Conservation (phyloP, 805 yeast genomes). For the Metschnikowia colocasiae region DNA sequence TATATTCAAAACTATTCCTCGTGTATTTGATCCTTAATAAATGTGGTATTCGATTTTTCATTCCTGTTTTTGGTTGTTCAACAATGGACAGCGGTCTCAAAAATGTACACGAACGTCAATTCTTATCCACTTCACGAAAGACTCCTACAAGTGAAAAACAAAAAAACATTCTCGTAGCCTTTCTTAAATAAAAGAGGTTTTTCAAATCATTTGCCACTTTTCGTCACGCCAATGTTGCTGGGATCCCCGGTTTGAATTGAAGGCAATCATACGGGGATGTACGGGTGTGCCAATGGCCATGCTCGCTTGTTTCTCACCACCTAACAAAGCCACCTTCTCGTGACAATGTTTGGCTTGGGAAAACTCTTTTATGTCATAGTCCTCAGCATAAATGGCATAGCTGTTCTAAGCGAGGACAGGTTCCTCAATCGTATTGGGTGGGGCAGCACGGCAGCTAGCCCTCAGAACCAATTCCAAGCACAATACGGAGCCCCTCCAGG, state of each 20-base stretch:
- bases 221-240: too few relatives aligned
- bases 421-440: conserved; percentile 59
- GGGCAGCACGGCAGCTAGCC: conserved; percentile 21
- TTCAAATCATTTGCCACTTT: too few relatives aligned
- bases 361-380: conserved; percentile 52
- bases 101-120: background rate
- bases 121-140: background rate
- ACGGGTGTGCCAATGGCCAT: conserved; percentile 1
- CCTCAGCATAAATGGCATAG: conserved; percentile 69
- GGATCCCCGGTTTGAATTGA: too few relatives aligned
- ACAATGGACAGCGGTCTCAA: too few relatives aligned
- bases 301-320: conserved; percentile 1
- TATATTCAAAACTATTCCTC: too few relatives aligned
- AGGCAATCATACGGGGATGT: background rate
- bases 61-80: background rate
- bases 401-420: conserved; percentile 76
- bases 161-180: too few relatives aligned
- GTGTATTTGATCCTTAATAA: background rate
- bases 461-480: conserved; percentile 19
- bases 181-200: too few relatives aligned
- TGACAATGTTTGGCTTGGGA: conserved; percentile 56
- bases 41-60: background rate
- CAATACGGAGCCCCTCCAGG: conserved; percentile 43
- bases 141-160: too few relatives aligned
- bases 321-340: background rate